Conservation (phyloP, 2,329 filamentous ascomycete genomes). For the Bipolaris oryzae region DNA sequence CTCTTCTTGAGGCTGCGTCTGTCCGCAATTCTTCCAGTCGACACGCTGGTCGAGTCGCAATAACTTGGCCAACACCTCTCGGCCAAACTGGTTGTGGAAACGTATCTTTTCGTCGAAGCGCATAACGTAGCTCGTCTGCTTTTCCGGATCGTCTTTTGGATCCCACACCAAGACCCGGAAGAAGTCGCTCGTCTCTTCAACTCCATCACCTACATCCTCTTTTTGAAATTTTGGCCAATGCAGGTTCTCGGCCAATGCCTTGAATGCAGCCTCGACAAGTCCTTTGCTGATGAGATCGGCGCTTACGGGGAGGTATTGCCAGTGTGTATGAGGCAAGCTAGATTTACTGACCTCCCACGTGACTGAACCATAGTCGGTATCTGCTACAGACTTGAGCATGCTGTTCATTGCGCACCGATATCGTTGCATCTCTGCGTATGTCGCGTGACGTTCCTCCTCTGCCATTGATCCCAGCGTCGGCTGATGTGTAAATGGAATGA, state of each 20-base stretch:
- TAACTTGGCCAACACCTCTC: slow-evolving; percentile 86
- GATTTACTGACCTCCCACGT: slow-evolving; percentile 90
- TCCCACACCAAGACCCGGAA: slow-evolving; percentile 84
- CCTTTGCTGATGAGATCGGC: slow-evolving; percentile 70
- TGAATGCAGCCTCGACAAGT: slow-evolving; percentile 86
- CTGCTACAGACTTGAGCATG: slow-evolving; percentile 67
- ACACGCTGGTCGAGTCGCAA: slow-evolving; percentile 78
- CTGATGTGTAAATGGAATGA: slow-evolving; percentile 84
- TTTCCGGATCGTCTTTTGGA: slow-evolving; percentile 57
- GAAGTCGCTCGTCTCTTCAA: slow-evolving; percentile 63
- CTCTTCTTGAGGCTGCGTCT: slow-evolving; percentile 78
- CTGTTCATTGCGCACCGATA: slow-evolving; percentile 78
- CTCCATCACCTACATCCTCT: slow-evolving; percentile 50
- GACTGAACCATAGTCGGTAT: slow-evolving; percentile 73
- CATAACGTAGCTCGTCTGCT: slow-evolving; percentile 75
- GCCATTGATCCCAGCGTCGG: slow-evolving; percentile 74
- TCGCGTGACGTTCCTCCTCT: slow-evolving; percentile 62
- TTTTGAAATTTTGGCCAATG: slow-evolving; percentile 61
- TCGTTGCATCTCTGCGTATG: slow-evolving; percentile 79
- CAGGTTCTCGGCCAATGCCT: slow-evolving; percentile 81
- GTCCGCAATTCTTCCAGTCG: slow-evolving; percentile 83
- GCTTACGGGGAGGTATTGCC: slow-evolving; percentile 86
- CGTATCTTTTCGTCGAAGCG: slow-evolving; percentile 72
- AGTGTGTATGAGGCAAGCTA: slow-evolving; percentile 85
- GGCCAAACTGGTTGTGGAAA: slow-evolving; percentile 90